Conservation (phyloP, 2,329 filamentous ascomycete species). For the Nemania sp. region DNA sequence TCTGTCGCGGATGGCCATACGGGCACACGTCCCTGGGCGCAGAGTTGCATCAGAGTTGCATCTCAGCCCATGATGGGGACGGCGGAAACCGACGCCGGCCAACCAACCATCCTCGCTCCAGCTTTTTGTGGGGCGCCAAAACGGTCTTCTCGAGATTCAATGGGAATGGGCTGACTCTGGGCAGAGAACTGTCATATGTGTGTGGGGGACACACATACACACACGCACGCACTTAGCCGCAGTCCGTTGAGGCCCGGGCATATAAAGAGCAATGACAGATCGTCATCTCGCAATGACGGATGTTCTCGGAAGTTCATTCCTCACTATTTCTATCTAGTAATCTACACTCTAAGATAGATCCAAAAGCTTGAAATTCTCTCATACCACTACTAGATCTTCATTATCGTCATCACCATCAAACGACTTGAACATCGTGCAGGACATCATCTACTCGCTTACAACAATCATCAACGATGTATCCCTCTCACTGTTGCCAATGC, state of each 20-base stretch:
- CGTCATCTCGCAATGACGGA: background rate
- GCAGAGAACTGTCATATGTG: slow-evolving; percentile 9
- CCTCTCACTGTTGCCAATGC: slow-evolving; percentile 38
- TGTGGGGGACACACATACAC: slow-evolving; percentile 17
- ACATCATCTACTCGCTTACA: background rate
- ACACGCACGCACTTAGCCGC: slow-evolving; percentile 6
- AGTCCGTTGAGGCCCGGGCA: too few species aligned
- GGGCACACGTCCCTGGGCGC: slow-evolving; percentile 6
- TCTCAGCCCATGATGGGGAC: slow-evolving; percentile 6
- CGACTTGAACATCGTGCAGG: background rate
- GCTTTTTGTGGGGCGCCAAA: slow-evolving; percentile 4
- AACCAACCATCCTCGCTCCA: slow-evolving; percentile 15
- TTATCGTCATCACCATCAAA: background rate
- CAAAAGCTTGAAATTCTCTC: too few species aligned
- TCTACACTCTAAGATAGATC: too few species aligned
- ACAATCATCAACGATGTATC: slow-evolving; percentile 30
- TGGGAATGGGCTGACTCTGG: slow-evolving; percentile 18
- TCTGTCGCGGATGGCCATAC: slow-evolving; percentile 8
- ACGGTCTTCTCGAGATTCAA: slow-evolving; percentile 10
- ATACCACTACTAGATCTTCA: background rate
- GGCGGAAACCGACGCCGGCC: slow-evolving; percentile 5
- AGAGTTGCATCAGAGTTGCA: background rate
- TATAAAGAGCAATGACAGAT: slow-evolving; percentile 20
- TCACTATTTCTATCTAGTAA: background rate
- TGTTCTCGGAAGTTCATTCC: too few species aligned